A percentile compares a stretch with the other conserved stretches of the same genome.
phyloP scores from a whole-genome alignment of 352 stramenopile species.

The Phytophthora brassicae region DNA sequence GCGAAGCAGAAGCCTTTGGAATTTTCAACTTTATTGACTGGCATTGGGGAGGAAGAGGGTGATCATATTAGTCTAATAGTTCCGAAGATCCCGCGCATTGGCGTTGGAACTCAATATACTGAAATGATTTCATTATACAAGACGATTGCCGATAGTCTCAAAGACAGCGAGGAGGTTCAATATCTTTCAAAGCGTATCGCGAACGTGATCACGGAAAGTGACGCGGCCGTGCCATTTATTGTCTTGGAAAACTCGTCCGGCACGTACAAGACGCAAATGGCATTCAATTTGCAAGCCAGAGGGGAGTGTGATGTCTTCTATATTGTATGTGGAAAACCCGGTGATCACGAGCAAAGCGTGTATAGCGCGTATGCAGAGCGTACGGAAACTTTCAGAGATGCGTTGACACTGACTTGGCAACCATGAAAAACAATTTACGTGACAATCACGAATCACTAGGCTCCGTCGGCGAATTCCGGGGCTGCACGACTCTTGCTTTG shows the following conservation, averaged over 20 bases:
- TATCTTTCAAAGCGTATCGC: neutral
- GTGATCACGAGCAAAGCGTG: conserved; percentile 1
- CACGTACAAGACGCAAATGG: conserved; percentile 16
- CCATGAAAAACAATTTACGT: neutral
- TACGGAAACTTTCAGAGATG: neutral
- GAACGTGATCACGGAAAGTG: neutral
- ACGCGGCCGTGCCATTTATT: conserved; percentile 1
- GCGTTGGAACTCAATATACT: neutral
- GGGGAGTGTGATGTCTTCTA: conserved; percentile 12
- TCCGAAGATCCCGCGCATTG: neutral
- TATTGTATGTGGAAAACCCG: conserved; percentile 1
- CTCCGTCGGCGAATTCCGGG: neutral
- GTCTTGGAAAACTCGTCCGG: conserved; percentile 17
- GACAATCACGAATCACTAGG: neutral
- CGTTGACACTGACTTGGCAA: neutral
- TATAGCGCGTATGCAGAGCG: neutral
- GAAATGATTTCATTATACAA: neutral
- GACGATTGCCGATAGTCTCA: neutral
- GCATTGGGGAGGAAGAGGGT: no score
- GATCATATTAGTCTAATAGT: no score
- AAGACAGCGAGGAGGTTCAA: neutral
- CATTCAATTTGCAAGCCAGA: conserved; percentile 16
- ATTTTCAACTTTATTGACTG: no score
- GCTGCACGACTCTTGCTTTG: neutral
- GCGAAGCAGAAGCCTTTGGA: no score